A percentile compares a stretch with the other conserved stretches of the same genome.
phyloP scores from a whole-genome alignment of 306 rosid genomes.

The Rosa multiflora region DNA sequence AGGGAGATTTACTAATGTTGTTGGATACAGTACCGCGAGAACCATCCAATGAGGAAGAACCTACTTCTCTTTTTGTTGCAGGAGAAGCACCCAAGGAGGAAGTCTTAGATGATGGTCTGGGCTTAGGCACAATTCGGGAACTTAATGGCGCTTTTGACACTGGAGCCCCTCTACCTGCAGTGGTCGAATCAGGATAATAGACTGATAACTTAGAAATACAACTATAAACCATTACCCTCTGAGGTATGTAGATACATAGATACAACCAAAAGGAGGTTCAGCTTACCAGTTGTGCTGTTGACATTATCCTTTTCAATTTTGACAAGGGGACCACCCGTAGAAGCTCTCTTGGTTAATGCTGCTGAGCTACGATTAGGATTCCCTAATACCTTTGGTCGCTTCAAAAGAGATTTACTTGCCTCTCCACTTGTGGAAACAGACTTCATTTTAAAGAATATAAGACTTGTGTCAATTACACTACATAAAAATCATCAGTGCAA shows the following conservation, averaged over 20 bases:
- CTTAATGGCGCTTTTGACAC: slow-evolving; percentile 46
- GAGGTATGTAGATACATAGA: slow-evolving; percentile 21
- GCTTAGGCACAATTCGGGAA: slow-evolving; percentile 44
- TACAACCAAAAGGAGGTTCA: slow-evolving; percentile 26
- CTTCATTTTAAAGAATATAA: slow-evolving; percentile 39
- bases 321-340: slow-evolving; percentile 44
- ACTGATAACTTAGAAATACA: slow-evolving; percentile 18
- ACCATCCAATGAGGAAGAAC: slow-evolving; percentile 43
- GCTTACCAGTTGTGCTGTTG: slow-evolving; percentile 55
- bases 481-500: neutral
- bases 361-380: slow-evolving; percentile 57
- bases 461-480: slow-evolving; percentile 19
- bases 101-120: slow-evolving; percentile 35
- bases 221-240: neutral
- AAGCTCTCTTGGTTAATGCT: slow-evolving; percentile 61
- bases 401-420: slow-evolving; percentile 38
- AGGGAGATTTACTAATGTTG: slow-evolving; percentile 45
- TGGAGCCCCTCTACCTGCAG: slow-evolving; percentile 57
- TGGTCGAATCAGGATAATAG: slow-evolving; percentile 15
- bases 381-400: slow-evolving; percentile 50
- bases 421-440: slow-evolving; percentile 45
- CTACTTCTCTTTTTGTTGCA: slow-evolving; percentile 43
- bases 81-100: slow-evolving; percentile 40
- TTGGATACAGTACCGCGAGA: slow-evolving; percentile 37
- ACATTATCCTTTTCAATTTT: slow-evolving; percentile 47